phyloP scores from a whole-genome alignment of 441 rosid species.

The Isatis lusitanica region DNA sequence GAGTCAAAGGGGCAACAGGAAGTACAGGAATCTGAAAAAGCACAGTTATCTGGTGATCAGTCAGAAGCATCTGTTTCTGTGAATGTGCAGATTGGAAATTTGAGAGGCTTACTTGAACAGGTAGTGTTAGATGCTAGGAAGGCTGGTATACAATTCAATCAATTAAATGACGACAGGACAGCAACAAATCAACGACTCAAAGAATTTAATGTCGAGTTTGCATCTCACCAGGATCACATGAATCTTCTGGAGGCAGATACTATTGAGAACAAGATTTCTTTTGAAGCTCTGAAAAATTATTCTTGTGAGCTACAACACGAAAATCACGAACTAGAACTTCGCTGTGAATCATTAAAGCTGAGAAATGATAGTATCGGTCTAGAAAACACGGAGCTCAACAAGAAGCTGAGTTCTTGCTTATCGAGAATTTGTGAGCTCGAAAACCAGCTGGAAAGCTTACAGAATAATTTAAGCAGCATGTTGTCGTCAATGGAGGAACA shows the following conservation, averaged over 20 bases:
- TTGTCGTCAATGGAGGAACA: slow-evolving; percentile 49
- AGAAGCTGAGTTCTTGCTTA: slow-evolving; percentile 47
- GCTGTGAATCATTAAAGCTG: slow-evolving; percentile 48
- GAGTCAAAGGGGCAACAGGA: slow-evolving; percentile 70
- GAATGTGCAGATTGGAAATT: slow-evolving; percentile 50
- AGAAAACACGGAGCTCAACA: slow-evolving; percentile 56
- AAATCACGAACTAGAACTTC: slow-evolving; percentile 54
- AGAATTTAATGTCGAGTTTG: slow-evolving; percentile 52
- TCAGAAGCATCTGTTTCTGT: slow-evolving; percentile 41
- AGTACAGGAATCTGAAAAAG: slow-evolving; percentile 60
- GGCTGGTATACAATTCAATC: slow-evolving; percentile 43
- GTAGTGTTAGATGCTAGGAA: slow-evolving; percentile 55
- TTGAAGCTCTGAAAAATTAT: slow-evolving; percentile 66
- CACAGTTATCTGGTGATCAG: slow-evolving; percentile 41
- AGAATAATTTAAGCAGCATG: slow-evolving; percentile 50
- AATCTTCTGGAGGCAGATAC: slow-evolving; percentile 55
- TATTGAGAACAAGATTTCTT: slow-evolving; percentile 63
- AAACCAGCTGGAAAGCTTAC: slow-evolving; percentile 58
- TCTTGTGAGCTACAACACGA: slow-evolving; percentile 44
- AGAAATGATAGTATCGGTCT: slow-evolving; percentile 45
- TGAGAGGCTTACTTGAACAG: slow-evolving; percentile 62
- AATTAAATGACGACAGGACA: slow-evolving; percentile 48
- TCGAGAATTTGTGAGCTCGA: slow-evolving; percentile 53
- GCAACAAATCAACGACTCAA: slow-evolving; percentile 40
- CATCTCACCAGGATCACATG: slow-evolving; percentile 52